These are phyloP conservation scores for Pythium biforme DNA, from an alignment of 352 stramenopile genomes.

Conservation along the genomic window DNA sequence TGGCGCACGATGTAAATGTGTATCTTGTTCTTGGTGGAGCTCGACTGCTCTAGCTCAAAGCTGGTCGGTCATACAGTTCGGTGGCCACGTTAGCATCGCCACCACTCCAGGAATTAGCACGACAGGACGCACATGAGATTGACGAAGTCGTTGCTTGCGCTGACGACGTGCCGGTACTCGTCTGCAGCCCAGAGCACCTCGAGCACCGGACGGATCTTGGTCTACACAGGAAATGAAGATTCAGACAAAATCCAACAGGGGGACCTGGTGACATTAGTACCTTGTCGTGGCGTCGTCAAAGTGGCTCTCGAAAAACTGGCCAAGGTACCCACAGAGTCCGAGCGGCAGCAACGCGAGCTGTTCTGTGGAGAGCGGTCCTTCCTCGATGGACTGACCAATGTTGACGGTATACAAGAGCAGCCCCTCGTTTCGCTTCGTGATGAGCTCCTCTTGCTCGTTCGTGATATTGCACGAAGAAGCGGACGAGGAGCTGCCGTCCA, in stretches of 20 bases:
- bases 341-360: conserved; percentile 57
- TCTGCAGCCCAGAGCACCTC: conserved; percentile 63
- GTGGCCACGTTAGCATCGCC: too few species aligned
- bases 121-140: conserved; percentile 57
- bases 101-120: too few species aligned
- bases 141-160: conserved; percentile 56
- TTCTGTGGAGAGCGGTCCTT: conserved; percentile 46
- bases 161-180: conserved; percentile 50
- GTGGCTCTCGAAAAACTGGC: conserved; percentile 71
- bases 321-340: conserved; percentile 63
- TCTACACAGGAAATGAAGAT: background rate
- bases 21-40: conserved; percentile 32
- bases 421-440: conserved; percentile 55
- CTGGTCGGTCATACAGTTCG: conserved; percentile 32
- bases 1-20: conserved; percentile 78
- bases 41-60: conserved; percentile 53
- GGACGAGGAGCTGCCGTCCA: background rate
- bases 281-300: conserved; percentile 53
- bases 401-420: conserved; percentile 78
- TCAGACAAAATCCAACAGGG: too few species aligned
- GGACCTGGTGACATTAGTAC: too few species aligned
- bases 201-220: conserved; percentile 56
- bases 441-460: conserved; percentile 42
- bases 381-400: conserved; percentile 60
- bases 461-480: conserved; percentile 18